phyloP scores from a whole-genome alignment of 2,329 filamentous ascomycete species.

The Scedosporium boydii region DNA sequence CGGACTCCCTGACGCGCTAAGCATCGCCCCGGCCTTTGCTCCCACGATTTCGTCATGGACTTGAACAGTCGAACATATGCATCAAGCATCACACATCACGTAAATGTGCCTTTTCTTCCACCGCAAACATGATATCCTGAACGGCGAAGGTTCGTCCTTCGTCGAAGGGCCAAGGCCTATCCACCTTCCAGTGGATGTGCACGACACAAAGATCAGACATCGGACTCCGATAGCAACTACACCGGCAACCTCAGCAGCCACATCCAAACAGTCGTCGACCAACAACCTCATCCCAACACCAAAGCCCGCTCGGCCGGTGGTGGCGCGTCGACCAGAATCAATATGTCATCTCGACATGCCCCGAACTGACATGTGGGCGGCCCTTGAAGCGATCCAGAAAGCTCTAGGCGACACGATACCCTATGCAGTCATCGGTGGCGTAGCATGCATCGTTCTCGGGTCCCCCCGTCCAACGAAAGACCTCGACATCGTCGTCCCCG shows the following conservation, averaged over 20 bases:
- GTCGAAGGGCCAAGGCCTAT: not conserved
- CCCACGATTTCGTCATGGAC: not conserved
- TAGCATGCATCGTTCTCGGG: conserved; percentile 3
- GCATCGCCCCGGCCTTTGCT: not conserved
- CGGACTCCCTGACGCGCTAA: not conserved
- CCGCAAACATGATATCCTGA: not conserved
- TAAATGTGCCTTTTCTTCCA: not conserved
- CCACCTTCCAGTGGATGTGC: not conserved
- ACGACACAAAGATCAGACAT: not conserved
- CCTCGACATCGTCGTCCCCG: conserved; percentile 5
- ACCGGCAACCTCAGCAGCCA: not conserved
- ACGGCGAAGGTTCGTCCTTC: not conserved
- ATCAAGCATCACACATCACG: not conserved
- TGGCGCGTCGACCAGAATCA: not conserved
- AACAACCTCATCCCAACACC: not conserved
- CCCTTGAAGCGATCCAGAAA: conserved; percentile 1
- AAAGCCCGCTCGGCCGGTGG: not conserved
- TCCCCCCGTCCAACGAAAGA: conserved; percentile 4
- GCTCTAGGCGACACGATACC: not conserved
- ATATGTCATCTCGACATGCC: conserved; percentile 1
- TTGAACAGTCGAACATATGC: not conserved
- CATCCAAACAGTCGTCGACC: not conserved
- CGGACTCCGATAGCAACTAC: not conserved
- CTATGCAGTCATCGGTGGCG: conserved; percentile 5
- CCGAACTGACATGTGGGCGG: conserved; percentile 3